Evolutionary conservation across 1,284 basidiomycete species (phyloP).

Genomic region (Neonothopanus nambi): DNA sequence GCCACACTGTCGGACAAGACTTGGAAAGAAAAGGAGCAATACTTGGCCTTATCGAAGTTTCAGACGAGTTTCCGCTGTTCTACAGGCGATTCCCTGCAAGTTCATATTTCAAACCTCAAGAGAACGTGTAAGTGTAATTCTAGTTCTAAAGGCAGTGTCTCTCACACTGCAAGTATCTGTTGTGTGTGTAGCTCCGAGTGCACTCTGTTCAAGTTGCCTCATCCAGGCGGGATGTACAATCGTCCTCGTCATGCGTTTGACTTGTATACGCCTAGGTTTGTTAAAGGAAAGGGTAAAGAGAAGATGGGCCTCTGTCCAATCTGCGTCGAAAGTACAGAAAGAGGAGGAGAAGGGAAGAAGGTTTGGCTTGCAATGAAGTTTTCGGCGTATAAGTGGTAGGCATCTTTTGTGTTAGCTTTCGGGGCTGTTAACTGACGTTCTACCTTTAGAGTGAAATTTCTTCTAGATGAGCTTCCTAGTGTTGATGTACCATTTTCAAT

Average conservation of each 20-base stretch:
- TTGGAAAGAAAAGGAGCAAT: slow-evolving; percentile 37
- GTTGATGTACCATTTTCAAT: no score
- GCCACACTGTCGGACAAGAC: neutral
- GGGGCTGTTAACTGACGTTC: neutral
- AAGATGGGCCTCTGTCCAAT: slow-evolving; percentile 81
- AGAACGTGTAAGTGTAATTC: slow-evolving; percentile 27
- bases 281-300: slow-evolving; percentile 63
- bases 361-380: slow-evolving; percentile 79
- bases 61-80: slow-evolving; percentile 44
- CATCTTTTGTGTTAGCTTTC: neutral
- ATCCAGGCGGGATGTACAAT: slow-evolving; percentile 57
- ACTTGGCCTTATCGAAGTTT: slow-evolving; percentile 45
- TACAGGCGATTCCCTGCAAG: slow-evolving; percentile 68
- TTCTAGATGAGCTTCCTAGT: neutral
- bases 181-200: slow-evolving; percentile 36
- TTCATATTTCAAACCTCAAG: slow-evolving; percentile 43
- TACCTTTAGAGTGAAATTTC: neutral
- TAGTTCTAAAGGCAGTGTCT: no score
- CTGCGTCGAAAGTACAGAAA: slow-evolving; percentile 58
- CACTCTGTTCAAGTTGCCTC: slow-evolving; percentile 30
- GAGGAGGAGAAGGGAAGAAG: slow-evolving; percentile 65
- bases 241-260: slow-evolving; percentile 56
- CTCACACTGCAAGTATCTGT: neutral
- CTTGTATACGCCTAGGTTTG: slow-evolving; percentile 78
- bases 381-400: slow-evolving; percentile 76